Evolutionary conservation across 2,329 filamentous ascomycete species (phyloP).

Genomic region (Diaporthe batatas): DNA sequence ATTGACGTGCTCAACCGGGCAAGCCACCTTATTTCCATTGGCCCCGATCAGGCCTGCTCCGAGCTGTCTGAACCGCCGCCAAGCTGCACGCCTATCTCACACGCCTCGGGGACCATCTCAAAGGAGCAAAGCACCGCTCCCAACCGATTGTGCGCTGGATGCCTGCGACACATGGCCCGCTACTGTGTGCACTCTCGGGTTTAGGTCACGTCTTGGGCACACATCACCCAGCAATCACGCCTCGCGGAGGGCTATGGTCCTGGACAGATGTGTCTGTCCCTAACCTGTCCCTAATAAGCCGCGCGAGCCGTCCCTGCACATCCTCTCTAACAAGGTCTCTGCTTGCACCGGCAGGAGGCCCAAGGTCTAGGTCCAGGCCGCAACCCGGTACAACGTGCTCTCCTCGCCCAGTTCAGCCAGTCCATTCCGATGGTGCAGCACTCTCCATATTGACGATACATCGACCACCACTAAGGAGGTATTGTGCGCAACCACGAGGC

Average conservation of each 20-base stretch:
- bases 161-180: conserved; percentile 1
- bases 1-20: background rate
- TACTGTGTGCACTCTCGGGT: background rate
- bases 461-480: background rate
- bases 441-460: background rate
- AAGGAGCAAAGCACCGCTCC: conserved; percentile 27
- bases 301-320: conserved; percentile 10
- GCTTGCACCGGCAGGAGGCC: conserved; percentile 5
- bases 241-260: background rate
- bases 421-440: conserved; percentile 3
- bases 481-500: background rate
- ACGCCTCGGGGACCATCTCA: conserved; percentile 21
- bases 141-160: background rate
- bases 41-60: conserved; percentile 18
- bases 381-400: background rate
- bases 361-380: conserved; percentile 1
- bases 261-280: background rate
- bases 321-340: conserved; percentile 17
- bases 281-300: background rate
- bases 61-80: conserved; percentile 2
- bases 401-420: background rate
- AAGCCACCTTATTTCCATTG: conserved; percentile 34
- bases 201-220: conserved; percentile 1
- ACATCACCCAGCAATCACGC: conserved; percentile 6
- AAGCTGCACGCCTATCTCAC: conserved; percentile 13